Evolutionary conservation across 2,329 filamentous ascomycete genomes (phyloP).

Genomic region (Venturia asperata): DNA sequence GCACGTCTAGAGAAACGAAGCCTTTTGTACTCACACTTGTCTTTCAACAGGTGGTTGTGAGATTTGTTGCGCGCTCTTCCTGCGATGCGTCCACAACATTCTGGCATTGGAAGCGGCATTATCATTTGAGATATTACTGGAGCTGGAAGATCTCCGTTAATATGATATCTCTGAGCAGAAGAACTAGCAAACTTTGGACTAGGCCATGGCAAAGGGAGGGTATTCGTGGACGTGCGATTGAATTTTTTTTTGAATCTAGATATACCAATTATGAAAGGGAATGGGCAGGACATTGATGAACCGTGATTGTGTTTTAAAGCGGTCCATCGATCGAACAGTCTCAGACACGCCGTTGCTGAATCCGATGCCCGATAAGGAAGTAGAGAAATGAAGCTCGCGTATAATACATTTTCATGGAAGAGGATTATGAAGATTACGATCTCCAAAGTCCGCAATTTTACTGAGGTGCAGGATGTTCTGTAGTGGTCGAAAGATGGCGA

Average conservation of each 20-base stretch:
- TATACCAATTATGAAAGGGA: not conserved
- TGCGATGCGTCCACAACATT: not conserved
- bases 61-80: not conserved
- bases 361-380: not conserved
- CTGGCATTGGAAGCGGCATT: not conserved
- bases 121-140: not conserved
- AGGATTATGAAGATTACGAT: not conserved
- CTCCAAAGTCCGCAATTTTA: not conserved
- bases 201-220: not conserved
- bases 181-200: not conserved
- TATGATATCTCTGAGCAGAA: too few relatives aligned
- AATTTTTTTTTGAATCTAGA: not conserved
- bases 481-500: not conserved
- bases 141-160: not conserved
- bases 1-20: not conserved
- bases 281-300: not conserved
- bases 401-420: not conserved
- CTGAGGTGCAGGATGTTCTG: not conserved
- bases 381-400: not conserved
- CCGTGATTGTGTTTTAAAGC: not conserved
- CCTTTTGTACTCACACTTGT: not conserved
- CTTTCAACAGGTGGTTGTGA: slow-evolving; percentile 6
- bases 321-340: not conserved
- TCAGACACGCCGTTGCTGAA: not conserved
- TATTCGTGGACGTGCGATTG: too few relatives aligned